Base-by-base conservation (phyloP, 139 green algal genomes). In the Pleodorina starrii region DNA sequence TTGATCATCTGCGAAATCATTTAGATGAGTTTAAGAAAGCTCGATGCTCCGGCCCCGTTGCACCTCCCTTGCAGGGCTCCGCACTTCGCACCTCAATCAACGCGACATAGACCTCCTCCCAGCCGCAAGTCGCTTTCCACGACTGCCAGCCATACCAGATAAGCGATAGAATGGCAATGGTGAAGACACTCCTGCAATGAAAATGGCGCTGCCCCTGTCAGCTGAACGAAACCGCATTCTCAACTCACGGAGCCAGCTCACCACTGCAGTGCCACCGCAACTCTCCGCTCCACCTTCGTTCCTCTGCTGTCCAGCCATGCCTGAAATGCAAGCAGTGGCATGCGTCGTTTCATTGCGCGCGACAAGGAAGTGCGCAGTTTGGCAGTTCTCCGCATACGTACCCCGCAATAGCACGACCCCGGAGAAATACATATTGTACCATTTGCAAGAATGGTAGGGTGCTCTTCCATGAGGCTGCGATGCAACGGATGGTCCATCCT, bases 51-150 rank as follows among this genome's bases (percentile, higher is more conserved):
- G n/a, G n/a, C n/a, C n/a, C n/a, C n/a, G n/a, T n/a, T n/a, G n/a
- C n/a, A n/a, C n/a, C n/a, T n/a, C n/a, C n/a, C n/a, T n/a, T n/a
- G n/a, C n/a, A n/a, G n/a, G n/a, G n/a, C n/a, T n/a, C n/a, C n/a
- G n/a, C n/a, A n/a, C n/a, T 23, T 38, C 88, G 19, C 81, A 80
- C 57, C 78, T 92, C 90, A 19, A 92, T 51, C 9, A 60, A 38
- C 25, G 60, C 82, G 25, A 94, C 92, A 77, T 93, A 94, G 21
- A 94, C 84, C 82, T 91, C 90, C 88, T 93, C 90, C 90, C 90
- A 93, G 19, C 90, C 87, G 51, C 71, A 89, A 27, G 78, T 87
- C 12, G 87, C 40, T 25, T 78, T 76, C 42, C 51, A 87, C 10
- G 78, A 50, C 27, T 90, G 42, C 11, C 82, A 92, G 2, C 42